Conservation (phyloP, 192 early-diverging fungal genomes). For the Gigaspora rosea region DNA sequence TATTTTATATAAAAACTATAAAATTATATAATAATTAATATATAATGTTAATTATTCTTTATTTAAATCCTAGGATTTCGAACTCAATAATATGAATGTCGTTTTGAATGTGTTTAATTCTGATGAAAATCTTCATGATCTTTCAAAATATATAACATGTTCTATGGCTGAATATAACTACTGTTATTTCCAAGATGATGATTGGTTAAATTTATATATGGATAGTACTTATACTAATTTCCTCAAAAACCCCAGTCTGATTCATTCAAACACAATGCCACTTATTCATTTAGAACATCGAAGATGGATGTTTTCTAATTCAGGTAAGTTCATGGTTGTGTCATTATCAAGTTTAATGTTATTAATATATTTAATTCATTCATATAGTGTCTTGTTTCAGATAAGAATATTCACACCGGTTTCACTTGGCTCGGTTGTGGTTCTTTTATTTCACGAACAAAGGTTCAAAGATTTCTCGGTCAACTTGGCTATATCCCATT, state of each 20-base stretch:
- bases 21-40: neutral
- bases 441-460: constrained; percentile 49
- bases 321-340: constrained; percentile 37
- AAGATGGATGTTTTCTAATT: constrained; percentile 56
- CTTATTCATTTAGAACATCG: constrained; percentile 49
- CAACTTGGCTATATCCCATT: constrained; percentile 52
- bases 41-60: neutral
- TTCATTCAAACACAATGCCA: constrained; percentile 57
- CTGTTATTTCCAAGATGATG: constrained; percentile 64
- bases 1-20: neutral
- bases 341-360: neutral
- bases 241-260: constrained; percentile 49
- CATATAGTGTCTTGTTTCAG: constrained; percentile 10
- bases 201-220: constrained; percentile 55
- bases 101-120: constrained; percentile 48
- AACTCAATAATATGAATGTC: constrained; percentile 30
- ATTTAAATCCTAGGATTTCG: constrained; percentile 34
- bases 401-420: constrained; percentile 55
- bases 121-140: constrained; percentile 51
- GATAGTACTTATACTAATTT: constrained; percentile 62
- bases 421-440: constrained; percentile 58
- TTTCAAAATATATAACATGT: constrained; percentile 58
- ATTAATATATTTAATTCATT: neutral
- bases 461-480: constrained; percentile 52
- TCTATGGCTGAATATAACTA: constrained; percentile 51